Evolutionary conservation across 2,329 filamentous ascomycete species (phyloP).

Genomic region (Colletotrichum sp.): DNA sequence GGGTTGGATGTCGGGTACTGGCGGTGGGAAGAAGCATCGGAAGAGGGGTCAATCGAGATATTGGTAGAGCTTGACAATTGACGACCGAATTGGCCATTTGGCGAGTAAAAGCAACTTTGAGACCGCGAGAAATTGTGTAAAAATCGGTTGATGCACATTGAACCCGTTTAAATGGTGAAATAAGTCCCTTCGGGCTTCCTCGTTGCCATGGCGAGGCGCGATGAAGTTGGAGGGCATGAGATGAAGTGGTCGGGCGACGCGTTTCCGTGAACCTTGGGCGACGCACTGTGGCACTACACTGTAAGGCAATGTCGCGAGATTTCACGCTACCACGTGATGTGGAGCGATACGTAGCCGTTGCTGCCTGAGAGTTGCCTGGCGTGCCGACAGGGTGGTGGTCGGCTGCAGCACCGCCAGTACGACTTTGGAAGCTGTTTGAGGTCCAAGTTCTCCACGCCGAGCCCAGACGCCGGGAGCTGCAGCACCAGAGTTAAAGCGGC

Average conservation of each 20-base stretch:
- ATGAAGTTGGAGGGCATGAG: constrained; percentile 25
- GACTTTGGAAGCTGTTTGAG: background rate
- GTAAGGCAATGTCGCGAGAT: constrained; percentile 36
- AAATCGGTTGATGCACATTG: constrained; percentile 21
- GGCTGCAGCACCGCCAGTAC: background rate
- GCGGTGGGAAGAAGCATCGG: background rate
- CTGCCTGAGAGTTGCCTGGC: constrained; percentile 20
- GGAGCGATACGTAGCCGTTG: background rate
- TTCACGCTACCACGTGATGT: constrained; percentile 50
- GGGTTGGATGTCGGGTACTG: background rate
- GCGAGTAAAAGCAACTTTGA: constrained; percentile 13
- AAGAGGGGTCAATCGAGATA: constrained; percentile 14
- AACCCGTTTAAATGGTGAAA: constrained; percentile 16
- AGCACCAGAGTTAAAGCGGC: background rate
- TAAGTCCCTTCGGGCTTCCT: constrained; percentile 23
- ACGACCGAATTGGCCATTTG: background rate
- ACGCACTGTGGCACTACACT: constrained; percentile 28
- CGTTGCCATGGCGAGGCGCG: constrained; percentile 28
- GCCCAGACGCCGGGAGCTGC: background rate
- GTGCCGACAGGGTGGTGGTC: background rate
- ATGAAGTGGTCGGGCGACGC: constrained; percentile 44
- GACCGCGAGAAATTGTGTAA: constrained; percentile 18
- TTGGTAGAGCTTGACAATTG: background rate
- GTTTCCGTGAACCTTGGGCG: constrained; percentile 34
- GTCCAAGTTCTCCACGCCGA: background rate